Base-by-base conservation (phyloP, 2,329 filamentous ascomycete genomes). In the Scedosporium aurantiacum region DNA sequence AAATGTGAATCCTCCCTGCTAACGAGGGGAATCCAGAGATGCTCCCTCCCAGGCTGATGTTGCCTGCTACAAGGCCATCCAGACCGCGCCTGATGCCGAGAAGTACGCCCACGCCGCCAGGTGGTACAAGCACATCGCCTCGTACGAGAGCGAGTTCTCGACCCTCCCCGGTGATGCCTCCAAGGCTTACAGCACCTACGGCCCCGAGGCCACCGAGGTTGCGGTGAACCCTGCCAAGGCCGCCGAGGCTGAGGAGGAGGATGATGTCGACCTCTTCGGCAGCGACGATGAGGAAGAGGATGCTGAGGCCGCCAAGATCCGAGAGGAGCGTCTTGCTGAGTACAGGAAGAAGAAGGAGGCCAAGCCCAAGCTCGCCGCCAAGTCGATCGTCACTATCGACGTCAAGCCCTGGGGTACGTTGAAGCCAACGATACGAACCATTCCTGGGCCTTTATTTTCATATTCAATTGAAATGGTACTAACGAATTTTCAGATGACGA, bases 101-200 rank as follows among this genome's bases (percentile, higher is more conserved):
- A 96, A 96, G 82, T 96, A 89, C 86, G 91, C 93, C 72, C 83
- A 96, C 81, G 91, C 89, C 73, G 91, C 90, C 74, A 89, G 94
- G 78, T 99, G 94, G 94, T 97, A 96, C 87, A 96, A 95, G 86
- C 93, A 99, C 86, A 90, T 97, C 74, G 85, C 89, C 76, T 89
- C 89, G 70, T 96, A 90, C 81, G 87, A 95, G 83, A 83, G 88
- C 68, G 93, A 97, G 78, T 97, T 97, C 82, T 82, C 88, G 71
- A 89, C 86, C 67, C 89, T 99, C 60, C 84, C 91, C 63, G 94
- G 94, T 76, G 93, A 97, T 79, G 85, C 92, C 70, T 88, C 89
- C 76, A 91, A 94, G 82, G 82, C 88, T 68, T 90, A 88, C 82
- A 92, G 89, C 70, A 84, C 87, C 74, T 97, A 97, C 80, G 94